Percentiles rank a stretch among this genome's conserved stretches.
Evolutionary conservation across 2,329 filamentous ascomycete species (phyloP).

Genomic region (Hymenoscyphus fraxineus): DNA sequence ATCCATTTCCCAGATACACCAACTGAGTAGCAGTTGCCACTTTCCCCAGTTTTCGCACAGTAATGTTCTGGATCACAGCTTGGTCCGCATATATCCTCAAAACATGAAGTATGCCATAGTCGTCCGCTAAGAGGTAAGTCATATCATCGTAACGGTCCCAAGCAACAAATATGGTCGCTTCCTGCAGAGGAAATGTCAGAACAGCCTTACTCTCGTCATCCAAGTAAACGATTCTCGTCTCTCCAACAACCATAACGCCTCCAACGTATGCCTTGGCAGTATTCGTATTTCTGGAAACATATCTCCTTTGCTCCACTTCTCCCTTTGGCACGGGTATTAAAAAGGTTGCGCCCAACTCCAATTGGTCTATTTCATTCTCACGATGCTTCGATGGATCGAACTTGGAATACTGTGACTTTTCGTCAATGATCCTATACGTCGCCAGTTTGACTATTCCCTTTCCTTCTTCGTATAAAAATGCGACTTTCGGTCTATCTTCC

Average conservation of each 20-base stretch:
- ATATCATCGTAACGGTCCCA: slow-evolving; percentile 83
- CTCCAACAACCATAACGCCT: slow-evolving; percentile 71
- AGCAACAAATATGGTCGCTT: slow-evolving; percentile 82
- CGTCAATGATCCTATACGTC: slow-evolving; percentile 59
- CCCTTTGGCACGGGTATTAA: slow-evolving; percentile 60
- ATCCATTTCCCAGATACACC: slow-evolving; percentile 69
- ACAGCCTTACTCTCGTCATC: slow-evolving; percentile 70
- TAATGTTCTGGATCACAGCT: slow-evolving; percentile 68
- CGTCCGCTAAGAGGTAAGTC: slow-evolving; percentile 84
- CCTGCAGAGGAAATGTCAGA: slow-evolving; percentile 61
- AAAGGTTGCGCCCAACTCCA: slow-evolving; percentile 54
- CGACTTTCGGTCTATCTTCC: slow-evolving; percentile 54
- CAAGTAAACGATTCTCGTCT: slow-evolving; percentile 80
- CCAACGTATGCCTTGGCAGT: slow-evolving; percentile 56
- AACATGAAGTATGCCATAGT: slow-evolving; percentile 83
- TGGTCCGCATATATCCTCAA: slow-evolving; percentile 69
- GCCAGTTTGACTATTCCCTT: slow-evolving; percentile 54
- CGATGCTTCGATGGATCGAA: slow-evolving; percentile 55
- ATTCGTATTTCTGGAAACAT: slow-evolving; percentile 51
- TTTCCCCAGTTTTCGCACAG: slow-evolving; percentile 58
- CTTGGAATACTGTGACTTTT: slow-evolving; percentile 48
- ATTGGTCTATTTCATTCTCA: slow-evolving; percentile 50
- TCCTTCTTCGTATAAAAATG: slow-evolving; percentile 62
- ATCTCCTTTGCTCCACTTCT: slow-evolving; percentile 55
- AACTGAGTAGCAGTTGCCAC: slow-evolving; percentile 75